Base-by-base conservation (phyloP, 2,329 filamentous ascomycete species). In the Pleoardoris graminearum region DNA sequence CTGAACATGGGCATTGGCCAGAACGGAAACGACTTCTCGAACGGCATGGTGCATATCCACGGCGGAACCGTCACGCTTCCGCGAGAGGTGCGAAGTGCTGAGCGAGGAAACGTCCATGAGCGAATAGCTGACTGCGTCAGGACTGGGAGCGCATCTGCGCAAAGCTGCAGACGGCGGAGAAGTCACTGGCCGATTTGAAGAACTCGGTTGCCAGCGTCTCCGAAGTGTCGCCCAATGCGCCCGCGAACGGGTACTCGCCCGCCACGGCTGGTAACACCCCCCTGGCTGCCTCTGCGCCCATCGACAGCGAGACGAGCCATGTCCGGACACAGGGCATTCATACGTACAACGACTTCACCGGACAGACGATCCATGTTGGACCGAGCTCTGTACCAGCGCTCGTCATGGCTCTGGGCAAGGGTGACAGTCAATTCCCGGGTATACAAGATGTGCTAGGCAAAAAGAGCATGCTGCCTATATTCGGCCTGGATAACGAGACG, bases 401-500 rank as follows among this genome's bases (percentile, higher is more conserved):
- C 54, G 80, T 86, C 29, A 80, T 80, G 71, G 75, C 76, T 6
- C 53, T 80, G 39, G 76, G 77, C 11, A 67, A 76, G 51, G 76
- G 75, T 4, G 72, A 76, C 45, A 67, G 70, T 21, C 75, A 79
- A 37, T 74, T 81, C 39, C 79, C 80, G 21, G 79, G 82, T 30
- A 76, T 83, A 11, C 79, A 83, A 57, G 80, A 84, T 43, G 70
- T 85, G 11, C 69, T 85, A 38, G 82, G 84, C 52, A 75, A 73
- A 58, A 83, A 83, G 59, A 83, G 81, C 41, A 83, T 86, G 58
- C 69, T 86, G 19, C 83, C 84, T 0, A 81, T 86, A 49, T 78
- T 86, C 51, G 84, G 84, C 2, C 75, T 86, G 29, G 84, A 86
- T 62, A 86, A 86, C 59, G 83, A 86, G 61, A 83, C 80, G 32